Conservation (phyloP, 192 early-diverging fungal genomes). For the Chytriomyces sp. region DNA sequence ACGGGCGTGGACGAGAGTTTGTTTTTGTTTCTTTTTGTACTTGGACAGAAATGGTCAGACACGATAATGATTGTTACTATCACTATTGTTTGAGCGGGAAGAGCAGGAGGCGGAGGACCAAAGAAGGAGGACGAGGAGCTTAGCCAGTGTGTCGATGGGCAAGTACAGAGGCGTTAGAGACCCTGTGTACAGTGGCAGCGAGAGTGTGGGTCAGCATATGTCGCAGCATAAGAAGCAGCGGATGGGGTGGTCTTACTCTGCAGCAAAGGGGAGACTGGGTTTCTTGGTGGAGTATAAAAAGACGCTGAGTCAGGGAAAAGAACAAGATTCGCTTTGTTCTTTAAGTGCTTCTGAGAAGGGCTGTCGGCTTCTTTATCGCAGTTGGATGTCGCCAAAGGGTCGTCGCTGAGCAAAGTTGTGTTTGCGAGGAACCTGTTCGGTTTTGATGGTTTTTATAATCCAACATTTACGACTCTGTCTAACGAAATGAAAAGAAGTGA, state of each 20-base stretch:
- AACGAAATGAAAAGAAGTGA: too few species aligned
- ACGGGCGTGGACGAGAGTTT: neutral
- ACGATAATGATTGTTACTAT: slow-evolving; percentile 14
- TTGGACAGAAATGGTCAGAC: neutral
- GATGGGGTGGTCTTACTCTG: neutral
- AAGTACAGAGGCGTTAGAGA: neutral
- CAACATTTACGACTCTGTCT: too few species aligned
- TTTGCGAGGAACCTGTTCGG: too few species aligned
- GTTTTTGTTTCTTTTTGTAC: neutral
- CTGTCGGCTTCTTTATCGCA: too few species aligned
- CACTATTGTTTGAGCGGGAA: slow-evolving; percentile 37
- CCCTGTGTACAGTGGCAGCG: slow-evolving; percentile 13
- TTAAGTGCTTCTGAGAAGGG: too few species aligned
- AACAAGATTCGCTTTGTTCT: neutral
- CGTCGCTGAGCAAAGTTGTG: too few species aligned
- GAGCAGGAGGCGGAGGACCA: slow-evolving; percentile 44
- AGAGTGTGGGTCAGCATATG: neutral
- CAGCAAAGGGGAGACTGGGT: neutral
- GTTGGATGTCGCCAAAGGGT: too few species aligned
- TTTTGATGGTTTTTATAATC: too few species aligned
- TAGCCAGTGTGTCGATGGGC: slow-evolving; percentile 39
- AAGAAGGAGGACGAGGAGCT: slow-evolving; percentile 40
- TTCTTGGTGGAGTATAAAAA: neutral
- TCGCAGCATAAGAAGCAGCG: neutral
- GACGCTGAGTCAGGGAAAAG: neutral